Percentiles rank a stretch among this genome's conserved stretches.
phyloP scores from a whole-genome alignment of 768 basidiomycete species.

The Pilatotrama ljubarskyi region DNA sequence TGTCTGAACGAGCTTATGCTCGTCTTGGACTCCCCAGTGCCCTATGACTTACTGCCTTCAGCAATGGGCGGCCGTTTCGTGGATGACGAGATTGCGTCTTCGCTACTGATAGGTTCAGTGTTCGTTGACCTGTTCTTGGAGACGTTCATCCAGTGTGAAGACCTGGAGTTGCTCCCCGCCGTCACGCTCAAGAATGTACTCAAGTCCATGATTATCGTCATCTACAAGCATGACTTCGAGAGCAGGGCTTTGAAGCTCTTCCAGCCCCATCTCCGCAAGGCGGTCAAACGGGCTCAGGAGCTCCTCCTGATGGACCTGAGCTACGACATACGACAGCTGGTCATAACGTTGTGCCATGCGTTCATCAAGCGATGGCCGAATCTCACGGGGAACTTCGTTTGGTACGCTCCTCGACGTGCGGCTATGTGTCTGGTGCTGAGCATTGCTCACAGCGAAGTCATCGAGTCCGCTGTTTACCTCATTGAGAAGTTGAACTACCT shows the following conservation, averaged over 20 bases:
- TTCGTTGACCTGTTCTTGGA: slow-evolving; percentile 63
- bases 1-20: slow-evolving; percentile 60
- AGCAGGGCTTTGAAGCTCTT: slow-evolving; percentile 53
- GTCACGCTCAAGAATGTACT: slow-evolving; percentile 59
- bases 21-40: slow-evolving; percentile 60
- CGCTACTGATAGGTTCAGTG: slow-evolving; percentile 57
- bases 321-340: slow-evolving; percentile 67
- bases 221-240: slow-evolving; percentile 76
- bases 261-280: slow-evolving; percentile 51
- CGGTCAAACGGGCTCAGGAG: slow-evolving; percentile 52
- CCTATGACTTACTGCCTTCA: slow-evolving; percentile 48
- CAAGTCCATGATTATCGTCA: slow-evolving; percentile 62
- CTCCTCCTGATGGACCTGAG: slow-evolving; percentile 53
- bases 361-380: slow-evolving; percentile 62
- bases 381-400: slow-evolving; percentile 52
- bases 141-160: slow-evolving; percentile 47
- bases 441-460: slow-evolving; percentile 42
- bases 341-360: slow-evolving; percentile 59
- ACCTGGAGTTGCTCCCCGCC: slow-evolving; percentile 51
- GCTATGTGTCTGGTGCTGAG: not conserved
- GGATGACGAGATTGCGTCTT: slow-evolving; percentile 43
- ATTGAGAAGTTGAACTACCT: slow-evolving; percentile 43
- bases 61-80: slow-evolving; percentile 40
- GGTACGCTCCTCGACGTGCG: slow-evolving; percentile 39
- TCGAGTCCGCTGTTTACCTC: slow-evolving; percentile 52